Percentiles rank a stretch among this genome's conserved stretches.
Conservation (phyloP, 371 early-diverging fungal species). For the Rhizopus sp. region DNA sequence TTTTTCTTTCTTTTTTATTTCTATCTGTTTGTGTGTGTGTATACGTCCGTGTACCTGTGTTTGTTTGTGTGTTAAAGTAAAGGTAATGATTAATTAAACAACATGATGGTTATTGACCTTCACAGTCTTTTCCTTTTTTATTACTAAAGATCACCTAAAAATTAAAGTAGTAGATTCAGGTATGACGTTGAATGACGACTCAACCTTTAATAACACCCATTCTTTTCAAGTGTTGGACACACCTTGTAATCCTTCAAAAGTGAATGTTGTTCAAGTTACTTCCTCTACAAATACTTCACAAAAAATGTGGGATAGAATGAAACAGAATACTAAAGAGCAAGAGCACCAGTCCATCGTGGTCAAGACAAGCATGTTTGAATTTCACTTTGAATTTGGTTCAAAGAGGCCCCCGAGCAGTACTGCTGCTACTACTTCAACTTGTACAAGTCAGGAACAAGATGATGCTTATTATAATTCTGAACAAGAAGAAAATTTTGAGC, state of each 20-base stretch:
- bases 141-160: not conserved
- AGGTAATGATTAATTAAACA: too few species aligned
- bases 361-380: conserved; percentile 19
- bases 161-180: conserved; percentile 29
- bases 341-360: conserved; percentile 13
- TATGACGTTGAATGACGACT: conserved; percentile 1
- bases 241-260: conserved; percentile 24
- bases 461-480: not conserved
- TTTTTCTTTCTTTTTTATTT: too few species aligned
- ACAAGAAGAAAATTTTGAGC: conserved; percentile 5
- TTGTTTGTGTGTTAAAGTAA: too few species aligned
- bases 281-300: conserved; percentile 19
- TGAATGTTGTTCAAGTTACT: conserved; percentile 37
- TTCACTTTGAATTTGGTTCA: conserved; percentile 34
- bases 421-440: not conserved
- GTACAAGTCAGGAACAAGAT: not conserved
- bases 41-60: too few species aligned
- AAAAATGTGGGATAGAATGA: conserved; percentile 35
- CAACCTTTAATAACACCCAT: conserved; percentile 6
- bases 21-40: too few species aligned
- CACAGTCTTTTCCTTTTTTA: too few species aligned
- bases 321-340: conserved; percentile 19
- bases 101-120: too few species aligned
- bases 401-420: conserved; percentile 22
- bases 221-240: conserved; percentile 21